Base-by-base conservation (phyloP, 2,329 filamentous ascomycete genomes). In the Sarocladiaceae sp. region DNA sequence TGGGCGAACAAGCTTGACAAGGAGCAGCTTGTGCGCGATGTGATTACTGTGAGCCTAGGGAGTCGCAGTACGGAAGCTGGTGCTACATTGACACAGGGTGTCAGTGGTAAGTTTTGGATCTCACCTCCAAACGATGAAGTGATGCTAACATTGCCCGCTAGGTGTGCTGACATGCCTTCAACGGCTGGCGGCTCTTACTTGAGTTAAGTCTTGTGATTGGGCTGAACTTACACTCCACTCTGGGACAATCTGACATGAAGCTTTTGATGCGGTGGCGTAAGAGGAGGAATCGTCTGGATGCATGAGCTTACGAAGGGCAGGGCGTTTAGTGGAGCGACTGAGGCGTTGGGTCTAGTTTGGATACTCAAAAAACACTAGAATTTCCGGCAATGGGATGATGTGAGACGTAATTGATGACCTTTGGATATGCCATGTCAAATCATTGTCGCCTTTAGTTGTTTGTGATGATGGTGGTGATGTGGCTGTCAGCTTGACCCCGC, bases 41-140 rank as follows among this genome's bases (percentile, higher is more conserved):
- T 94, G 3, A 84, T 87, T 56, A 96, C 92, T 2, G 91, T 96
- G 20, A 95, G 89, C 57, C 74, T 97, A 31, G 91, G 92, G 49
- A 88, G 80, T 63, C 82, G 91, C 56, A 97, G 92, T 69, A 97
- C 93, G 0, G 88, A 96, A 66, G 93, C 93, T 7, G 84, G 82
- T 46, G 84, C 87, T 2, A 96, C 93, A 1, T 68, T 96, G 62
- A 93, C 90, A 1, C 93, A 96, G 67, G 93, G 93, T 58, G 90
- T 96, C 39, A 96, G 89, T 67, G 92, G 92, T 89, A 76, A 71
- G 83, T 76, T 28, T 17, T n/a, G n/a, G n/a, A n/a, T n/a, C n/a
- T n/a, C n/a, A n/a, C n/a, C n/a, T n/a, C n/a, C 49, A 17, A 22
- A 40, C 47, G 50, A 23, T 25, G 53, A 48, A 40, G 55, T 20